phyloP scores from a whole-genome alignment of 257 asterid genomes.

The Paraleonurus japonicus region DNA sequence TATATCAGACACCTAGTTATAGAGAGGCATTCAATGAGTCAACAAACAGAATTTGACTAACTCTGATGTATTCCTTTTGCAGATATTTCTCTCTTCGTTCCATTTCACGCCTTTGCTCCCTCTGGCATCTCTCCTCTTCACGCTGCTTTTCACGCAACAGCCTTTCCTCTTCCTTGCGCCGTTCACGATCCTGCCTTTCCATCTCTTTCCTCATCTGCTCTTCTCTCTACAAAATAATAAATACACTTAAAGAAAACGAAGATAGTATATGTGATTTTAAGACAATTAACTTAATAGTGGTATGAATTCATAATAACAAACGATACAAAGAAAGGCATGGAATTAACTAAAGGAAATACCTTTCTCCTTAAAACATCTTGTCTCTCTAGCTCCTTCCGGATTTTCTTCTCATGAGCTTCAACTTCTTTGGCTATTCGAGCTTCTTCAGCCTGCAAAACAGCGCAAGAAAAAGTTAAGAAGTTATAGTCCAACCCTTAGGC shows the following conservation, averaged over 20 bases:
- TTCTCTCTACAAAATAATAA: slow-evolving; percentile 52
- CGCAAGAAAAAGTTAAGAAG: neutral
- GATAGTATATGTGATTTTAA: neutral
- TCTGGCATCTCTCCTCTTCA: slow-evolving; percentile 69
- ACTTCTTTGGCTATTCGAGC: slow-evolving; percentile 83
- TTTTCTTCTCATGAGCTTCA: slow-evolving; percentile 83
- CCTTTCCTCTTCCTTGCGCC: slow-evolving; percentile 85
- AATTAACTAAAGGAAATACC: slow-evolving; percentile 40
- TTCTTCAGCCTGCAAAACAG: slow-evolving; percentile 62
- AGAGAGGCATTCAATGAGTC: neutral
- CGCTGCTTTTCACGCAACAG: slow-evolving; percentile 86
- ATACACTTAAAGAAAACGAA: slow-evolving; percentile 11
- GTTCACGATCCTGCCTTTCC: slow-evolving; percentile 87
- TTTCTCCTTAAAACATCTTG: slow-evolving; percentile 71
- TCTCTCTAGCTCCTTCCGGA: slow-evolving; percentile 83
- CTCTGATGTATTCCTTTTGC: slow-evolving; percentile 74
- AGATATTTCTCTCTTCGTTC: slow-evolving; percentile 79
- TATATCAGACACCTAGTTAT: neutral
- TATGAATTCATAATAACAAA: neutral
- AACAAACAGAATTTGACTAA: slow-evolving; percentile 29
- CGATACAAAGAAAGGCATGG: neutral
- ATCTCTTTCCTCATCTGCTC: slow-evolving; percentile 87
- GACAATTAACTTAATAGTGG: neutral
- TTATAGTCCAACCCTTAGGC: neutral
- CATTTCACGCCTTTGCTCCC: slow-evolving; percentile 91